Evolutionary conservation across 345 rosid species (phyloP).

Genomic region (Odontarrhena argentea): DNA sequence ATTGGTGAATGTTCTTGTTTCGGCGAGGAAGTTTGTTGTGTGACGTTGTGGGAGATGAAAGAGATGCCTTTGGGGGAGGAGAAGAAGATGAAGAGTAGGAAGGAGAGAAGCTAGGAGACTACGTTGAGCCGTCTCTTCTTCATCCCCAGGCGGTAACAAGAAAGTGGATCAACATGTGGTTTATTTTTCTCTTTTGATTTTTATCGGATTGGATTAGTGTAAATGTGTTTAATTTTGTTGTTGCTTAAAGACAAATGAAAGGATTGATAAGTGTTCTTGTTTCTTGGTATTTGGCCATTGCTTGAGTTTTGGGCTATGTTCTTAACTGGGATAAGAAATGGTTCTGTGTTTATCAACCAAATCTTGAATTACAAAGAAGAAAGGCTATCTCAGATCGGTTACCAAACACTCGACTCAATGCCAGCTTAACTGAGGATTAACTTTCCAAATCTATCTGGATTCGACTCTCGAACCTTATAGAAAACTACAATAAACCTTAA

Average conservation of each 20-base stretch:
- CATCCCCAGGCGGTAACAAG: background rate
- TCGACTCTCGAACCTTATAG: no score
- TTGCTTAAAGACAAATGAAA: slow-evolving; percentile 19
- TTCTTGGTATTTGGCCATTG: background rate
- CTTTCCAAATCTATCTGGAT: no score
- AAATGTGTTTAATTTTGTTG: slow-evolving; percentile 26
- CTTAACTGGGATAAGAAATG: background rate
- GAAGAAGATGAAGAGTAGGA: slow-evolving; percentile 44
- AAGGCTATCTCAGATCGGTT: no score
- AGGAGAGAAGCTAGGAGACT: slow-evolving; percentile 51
- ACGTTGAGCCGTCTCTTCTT: slow-evolving; percentile 21
- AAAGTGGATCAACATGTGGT: slow-evolving; percentile 7
- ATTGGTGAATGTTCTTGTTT: slow-evolving; percentile 54
- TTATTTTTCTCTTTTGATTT: slow-evolving; percentile 1
- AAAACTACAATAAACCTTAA: background rate
- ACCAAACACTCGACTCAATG: no score
- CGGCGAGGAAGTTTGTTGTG: slow-evolving; percentile 95
- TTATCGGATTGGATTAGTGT: slow-evolving; percentile 12
- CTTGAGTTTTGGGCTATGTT: background rate
- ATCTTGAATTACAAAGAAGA: background rate
- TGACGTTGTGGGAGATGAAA: slow-evolving; percentile 95
- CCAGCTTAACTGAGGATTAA: no score
- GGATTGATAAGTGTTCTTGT: slow-evolving; percentile 12
- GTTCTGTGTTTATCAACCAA: background rate
- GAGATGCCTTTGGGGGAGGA: slow-evolving; percentile 85